These are phyloP conservation scores for Metschnikowia baotianmanensis DNA, from an alignment of 805 yeast species.

Conservation along the genomic window DNA sequence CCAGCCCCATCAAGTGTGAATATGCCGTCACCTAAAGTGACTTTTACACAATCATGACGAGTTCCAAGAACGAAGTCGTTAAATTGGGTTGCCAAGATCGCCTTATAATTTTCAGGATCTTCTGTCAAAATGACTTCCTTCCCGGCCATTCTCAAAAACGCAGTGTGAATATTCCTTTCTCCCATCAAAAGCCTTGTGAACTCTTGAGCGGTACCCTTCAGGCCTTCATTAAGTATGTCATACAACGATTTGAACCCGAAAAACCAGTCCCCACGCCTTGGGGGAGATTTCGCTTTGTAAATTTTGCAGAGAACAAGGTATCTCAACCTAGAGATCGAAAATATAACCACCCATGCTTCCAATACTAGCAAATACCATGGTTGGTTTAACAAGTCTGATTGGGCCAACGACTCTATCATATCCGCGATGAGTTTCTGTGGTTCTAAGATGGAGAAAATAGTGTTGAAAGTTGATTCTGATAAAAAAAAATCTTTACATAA, in stretches of 20 bases:
- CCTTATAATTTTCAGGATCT: constrained; percentile 28
- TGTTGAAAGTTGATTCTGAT: too few relatives aligned
- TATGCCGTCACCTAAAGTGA: constrained; percentile 27
- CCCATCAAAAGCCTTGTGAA: constrained; percentile 9
- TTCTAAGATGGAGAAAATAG: too few relatives aligned
- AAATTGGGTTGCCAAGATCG: constrained; percentile 28
- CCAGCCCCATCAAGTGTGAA: constrained; percentile 29
- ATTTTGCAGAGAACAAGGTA: constrained; percentile 4
- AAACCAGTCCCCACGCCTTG: constrained; percentile 10
- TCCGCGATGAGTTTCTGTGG: not conserved
- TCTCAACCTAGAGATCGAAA: not conserved
- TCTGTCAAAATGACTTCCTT: constrained; percentile 12
- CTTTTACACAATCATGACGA: constrained; percentile 22
- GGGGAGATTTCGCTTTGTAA: constrained; percentile 12
- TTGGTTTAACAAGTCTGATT: constrained; percentile 4
- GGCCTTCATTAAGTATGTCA: constrained; percentile 5
- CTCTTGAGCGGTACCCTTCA: constrained; percentile 13
- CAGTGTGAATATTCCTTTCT: constrained; percentile 5
- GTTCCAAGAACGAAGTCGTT: constrained; percentile 25
- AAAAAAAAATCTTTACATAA: not conserved
- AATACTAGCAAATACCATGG: constrained; percentile 10
- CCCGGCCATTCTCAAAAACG: constrained; percentile 12
- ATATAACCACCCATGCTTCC: constrained; percentile 2
- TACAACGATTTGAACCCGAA: constrained; percentile 14
- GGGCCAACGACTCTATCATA: constrained; percentile 4